Base-by-base conservation (phyloP, 768 basidiomycete genomes). In the Postia placenta region DNA sequence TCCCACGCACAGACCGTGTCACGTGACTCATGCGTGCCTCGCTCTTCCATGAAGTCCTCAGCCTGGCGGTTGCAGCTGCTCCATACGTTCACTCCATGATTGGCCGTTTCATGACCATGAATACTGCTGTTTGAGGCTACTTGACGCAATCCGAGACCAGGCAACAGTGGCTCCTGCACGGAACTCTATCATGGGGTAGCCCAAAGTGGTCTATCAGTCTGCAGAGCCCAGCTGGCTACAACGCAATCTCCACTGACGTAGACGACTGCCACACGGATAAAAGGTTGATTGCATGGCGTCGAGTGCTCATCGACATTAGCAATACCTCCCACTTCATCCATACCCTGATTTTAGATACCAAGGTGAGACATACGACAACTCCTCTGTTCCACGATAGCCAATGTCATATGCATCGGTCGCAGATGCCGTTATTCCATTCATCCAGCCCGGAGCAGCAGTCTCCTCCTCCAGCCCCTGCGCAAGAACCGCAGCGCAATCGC, bases 1-100 rank as follows among this genome's bases (percentile, higher is more conserved):
- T 75, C 74, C 65, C 74, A 74, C 74, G 74, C 74, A 75, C 71
- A 53, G 72, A 66, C 73, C 74, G 15, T 33, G n/a, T n/a, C n/a
- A n/a, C 30, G 15, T 33, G 30, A 33, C 30, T 7, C 15, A 33
- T 33, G 30, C 30, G n/a, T n/a, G n/a, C n/a, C n/a, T n/a, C n/a
- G n/a, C n/a, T n/a, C n/a, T n/a, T n/a, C n/a, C n/a, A n/a, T n/a
- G n/a, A n/a, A n/a, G n/a, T n/a, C n/a, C n/a, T n/a, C n/a, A n/a
- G n/a, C n/a, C n/a, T n/a, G n/a, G n/a, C n/a, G n/a, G n/a, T n/a
- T 45, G 47, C 43, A 43, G 49, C 20, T 42, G 20, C 17, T 9
- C 39, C 11, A 11, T 23, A 25, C 5, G 33, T n/a, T 35, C 33
- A n/a, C 33, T 35, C 33, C 33, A 35, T n/a, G n/a, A 9, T 35